Percentiles rank a stretch among this genome's conserved stretches.
These are phyloP conservation scores for Coniferiporia sulphurascens DNA, from an alignment of 1,284 basidiomycete species.

Conservation along the genomic window DNA sequence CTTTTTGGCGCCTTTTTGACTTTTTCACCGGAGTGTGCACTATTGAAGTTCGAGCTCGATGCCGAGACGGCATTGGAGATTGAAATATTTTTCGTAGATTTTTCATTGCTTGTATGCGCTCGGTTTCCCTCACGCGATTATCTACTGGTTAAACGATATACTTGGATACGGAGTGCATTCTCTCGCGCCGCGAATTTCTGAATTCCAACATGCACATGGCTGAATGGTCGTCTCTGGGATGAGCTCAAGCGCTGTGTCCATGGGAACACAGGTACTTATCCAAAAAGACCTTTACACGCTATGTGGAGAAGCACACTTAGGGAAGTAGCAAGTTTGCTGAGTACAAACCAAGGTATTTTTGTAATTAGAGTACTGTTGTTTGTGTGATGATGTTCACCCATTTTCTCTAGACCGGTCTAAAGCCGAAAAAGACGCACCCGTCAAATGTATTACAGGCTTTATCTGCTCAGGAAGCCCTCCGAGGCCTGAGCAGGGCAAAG, in stretches of 20 bases:
- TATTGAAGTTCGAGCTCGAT: too few species aligned
- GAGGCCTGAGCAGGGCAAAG: constrained; percentile 95
- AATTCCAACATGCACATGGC: too few species aligned
- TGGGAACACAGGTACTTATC: constrained; percentile 99
- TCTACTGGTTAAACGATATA: too few species aligned
- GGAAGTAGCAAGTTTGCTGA: constrained; percentile 88
- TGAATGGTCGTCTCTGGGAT: constrained; percentile 74
- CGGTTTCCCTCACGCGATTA: too few species aligned
- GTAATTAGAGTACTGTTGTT: constrained; percentile 99
- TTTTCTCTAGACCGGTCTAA: constrained; percentile 95
- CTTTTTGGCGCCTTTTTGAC: too few species aligned
- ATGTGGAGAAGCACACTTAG: constrained; percentile 99
- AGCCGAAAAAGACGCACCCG: constrained; percentile 99
- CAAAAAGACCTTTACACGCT: constrained; percentile 99
- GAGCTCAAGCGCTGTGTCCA: constrained; percentile 99
- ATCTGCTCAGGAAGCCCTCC: constrained; percentile 96
- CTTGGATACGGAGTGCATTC: too few species aligned
- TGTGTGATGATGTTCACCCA: constrained; percentile 99
- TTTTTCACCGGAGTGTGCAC: too few species aligned
- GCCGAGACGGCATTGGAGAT: too few species aligned
- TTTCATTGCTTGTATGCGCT: too few species aligned
- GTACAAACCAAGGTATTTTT: constrained; percentile 98
- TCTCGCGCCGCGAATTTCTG: too few species aligned
- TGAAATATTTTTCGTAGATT: too few species aligned
- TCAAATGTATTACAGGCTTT: constrained; percentile 94